Conservation (phyloP, 2,329 filamentous ascomycete species). For the Ceratocystis ficicola region DNA sequence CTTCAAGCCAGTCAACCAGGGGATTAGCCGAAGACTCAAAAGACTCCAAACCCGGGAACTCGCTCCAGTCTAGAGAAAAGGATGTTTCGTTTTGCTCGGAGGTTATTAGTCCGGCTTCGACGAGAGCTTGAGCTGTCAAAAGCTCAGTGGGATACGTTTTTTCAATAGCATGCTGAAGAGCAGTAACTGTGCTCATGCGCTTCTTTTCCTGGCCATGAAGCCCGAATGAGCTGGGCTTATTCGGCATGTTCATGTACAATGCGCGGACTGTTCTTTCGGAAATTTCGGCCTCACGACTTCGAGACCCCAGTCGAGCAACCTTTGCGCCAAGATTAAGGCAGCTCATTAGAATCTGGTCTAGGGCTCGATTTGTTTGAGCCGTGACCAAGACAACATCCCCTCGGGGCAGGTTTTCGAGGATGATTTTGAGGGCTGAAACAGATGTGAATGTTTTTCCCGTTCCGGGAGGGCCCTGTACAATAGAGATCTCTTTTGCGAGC, state of each 20-base stretch:
- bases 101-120: constrained; percentile 33
- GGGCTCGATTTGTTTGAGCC: constrained; percentile 80
- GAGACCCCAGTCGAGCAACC: constrained; percentile 45
- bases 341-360: constrained; percentile 66
- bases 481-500: constrained; percentile 56
- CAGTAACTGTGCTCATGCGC: constrained; percentile 35
- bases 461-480: constrained; percentile 72
- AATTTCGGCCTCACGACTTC: constrained; percentile 20
- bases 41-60: background rate
- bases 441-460: constrained; percentile 72
- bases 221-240: background rate
- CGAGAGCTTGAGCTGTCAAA: constrained; percentile 30
- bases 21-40: background rate
- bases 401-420: constrained; percentile 44
- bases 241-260: constrained; percentile 9
- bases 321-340: constrained; percentile 42
- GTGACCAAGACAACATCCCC: constrained; percentile 64
- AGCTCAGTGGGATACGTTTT: background rate
- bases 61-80: constrained; percentile 6
- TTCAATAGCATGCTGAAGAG: background rate
- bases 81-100: background rate
- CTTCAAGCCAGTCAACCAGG: constrained; percentile 13
- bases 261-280: background rate
- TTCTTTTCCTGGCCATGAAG: background rate
- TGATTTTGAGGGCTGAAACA: constrained; percentile 53